Base-by-base conservation (phyloP, 345 rosid genomes). In the Barbarea vulgaris region DNA sequence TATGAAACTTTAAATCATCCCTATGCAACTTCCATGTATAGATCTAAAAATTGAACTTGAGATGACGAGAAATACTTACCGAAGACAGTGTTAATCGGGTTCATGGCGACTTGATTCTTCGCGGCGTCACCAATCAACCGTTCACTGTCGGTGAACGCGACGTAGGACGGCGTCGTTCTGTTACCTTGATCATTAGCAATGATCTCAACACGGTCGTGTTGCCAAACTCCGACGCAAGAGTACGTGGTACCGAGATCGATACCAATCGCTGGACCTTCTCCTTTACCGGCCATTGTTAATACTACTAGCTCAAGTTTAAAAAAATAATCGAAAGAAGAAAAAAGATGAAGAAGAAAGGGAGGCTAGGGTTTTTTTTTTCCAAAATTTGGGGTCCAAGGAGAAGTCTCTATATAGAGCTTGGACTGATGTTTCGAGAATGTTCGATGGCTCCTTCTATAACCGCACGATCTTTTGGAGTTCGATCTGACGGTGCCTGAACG, bases 21-120 rank as follows among this genome's bases (percentile, higher is more conserved):
- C 13, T 47, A 33, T 1, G 11, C n/a, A 3, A 30, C 53, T 56
- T 13, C 54, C 1, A 7, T 10, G 4, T 59, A 34, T 7, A 60
- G 74, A 75, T 68, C 79, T 58, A 66, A 27, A 25, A 52, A 19
- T 15, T 10, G 21, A n/a, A 18, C 27, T n/a, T 14, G 9, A 18
- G n/a, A 51, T 15, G 15, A 14, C 4, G 5, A 28, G 21, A 17
- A 13, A 41, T 1, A 68, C 87, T 69, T 77, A 86, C 88, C 87
- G 58, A 86, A 87, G 42, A 87, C 86, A 18, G 88, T 85, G 81
- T 87, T 87, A 15, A 52, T 62, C 0, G 91, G 91, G 57, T 87
- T 85, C 87, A 85, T 84, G 64, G 89, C 89, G 15, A 86, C 89
- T 62, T 86, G 89, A 52, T 86, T 86, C 88, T 88, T 84, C 1